Base-by-base conservation (phyloP, 208 protist species). In the Crithidia bombi region DNA sequence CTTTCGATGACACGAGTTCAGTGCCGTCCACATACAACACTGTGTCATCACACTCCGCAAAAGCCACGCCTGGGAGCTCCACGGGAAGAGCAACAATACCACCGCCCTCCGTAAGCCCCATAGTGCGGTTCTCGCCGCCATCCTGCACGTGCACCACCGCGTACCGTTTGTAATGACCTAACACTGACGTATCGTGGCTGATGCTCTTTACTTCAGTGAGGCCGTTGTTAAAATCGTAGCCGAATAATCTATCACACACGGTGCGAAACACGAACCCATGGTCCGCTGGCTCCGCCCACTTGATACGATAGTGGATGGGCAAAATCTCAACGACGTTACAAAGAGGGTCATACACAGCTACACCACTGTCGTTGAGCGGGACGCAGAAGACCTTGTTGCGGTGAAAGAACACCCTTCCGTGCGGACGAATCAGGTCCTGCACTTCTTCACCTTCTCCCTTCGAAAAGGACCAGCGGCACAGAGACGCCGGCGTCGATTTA, bases 251-350 rank as follows among this genome's bases (percentile, higher is more conserved):
- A n/a, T 76, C 66, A 25, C 62, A 39, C 23, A 52, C 65, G 56
- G 76, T 69, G 5, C 69, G 46, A 64, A 93, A 77, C 6, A 93
- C 87, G 80, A 95, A 93, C 2, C 90, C 90, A 57, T 95, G 81
- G 32, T 79, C 82, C 0, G 81, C 83, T 19, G 81, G 65, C 32
- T 85, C 75, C 17, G 83, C 75, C 47, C 79, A 63, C n/a, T 56
- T 38, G 12, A 90, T 52, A 6, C 72, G 46, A 21, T 73, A 71
- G 26, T 70, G 38, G 35, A 87, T 63, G 3, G 73, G 19, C n/a
- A 93, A 47, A 0, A 55, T 75, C 61, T 95, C 90, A 3, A 81
- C 65, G 2, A 69, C 75, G 25, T 47, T 55, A 71, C 75, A 72
- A 3, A 93, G 69, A 28, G 85, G 85, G 64, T 95, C 90, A 63